These are phyloP conservation scores for Fusarium globosum DNA, from an alignment of 2,329 filamentous ascomycete genomes.

Conservation along the genomic window DNA sequence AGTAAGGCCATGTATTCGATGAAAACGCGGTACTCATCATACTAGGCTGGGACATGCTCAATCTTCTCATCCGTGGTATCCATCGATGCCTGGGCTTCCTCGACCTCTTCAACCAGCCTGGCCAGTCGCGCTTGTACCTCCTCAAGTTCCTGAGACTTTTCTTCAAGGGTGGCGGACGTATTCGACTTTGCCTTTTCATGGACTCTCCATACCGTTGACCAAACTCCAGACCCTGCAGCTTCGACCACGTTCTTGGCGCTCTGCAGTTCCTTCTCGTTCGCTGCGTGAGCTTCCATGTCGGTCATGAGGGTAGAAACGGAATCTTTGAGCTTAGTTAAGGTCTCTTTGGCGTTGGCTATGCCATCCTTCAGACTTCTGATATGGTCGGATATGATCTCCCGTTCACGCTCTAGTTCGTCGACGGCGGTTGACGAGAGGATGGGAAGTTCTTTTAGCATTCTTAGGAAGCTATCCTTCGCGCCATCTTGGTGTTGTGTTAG, in stretches of 20 bases:
- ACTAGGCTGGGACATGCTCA: rapidly evolving
- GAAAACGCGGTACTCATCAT: neutral
- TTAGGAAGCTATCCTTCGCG: neutral
- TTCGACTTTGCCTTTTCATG: neutral
- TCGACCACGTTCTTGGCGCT: neutral
- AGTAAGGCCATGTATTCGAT: neutral
- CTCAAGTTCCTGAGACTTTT: neutral
- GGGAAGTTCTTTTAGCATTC: neutral
- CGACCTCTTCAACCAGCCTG: neutral
- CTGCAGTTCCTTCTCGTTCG: neutral
- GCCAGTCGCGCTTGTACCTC: neutral
- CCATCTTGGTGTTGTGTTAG: neutral
- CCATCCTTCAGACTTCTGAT: neutral
- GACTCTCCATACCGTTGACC: neutral
- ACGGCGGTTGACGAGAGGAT: rapidly evolving
- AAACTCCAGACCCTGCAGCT: neutral
- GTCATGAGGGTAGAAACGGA: neutral
- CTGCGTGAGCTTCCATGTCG: neutral
- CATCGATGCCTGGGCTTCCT: neutral
- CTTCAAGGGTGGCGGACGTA: neutral
- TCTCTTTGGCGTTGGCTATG: rapidly evolving
- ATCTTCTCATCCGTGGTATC: neutral
- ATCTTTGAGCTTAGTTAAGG: neutral
- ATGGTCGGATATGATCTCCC: neutral
- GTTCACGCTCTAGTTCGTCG: neutral